Evolutionary conservation across 2,329 filamentous ascomycete genomes (phyloP), one percentile per base, ranked within the genome.

Genomic region (Nectriaceae sp.): DNA sequence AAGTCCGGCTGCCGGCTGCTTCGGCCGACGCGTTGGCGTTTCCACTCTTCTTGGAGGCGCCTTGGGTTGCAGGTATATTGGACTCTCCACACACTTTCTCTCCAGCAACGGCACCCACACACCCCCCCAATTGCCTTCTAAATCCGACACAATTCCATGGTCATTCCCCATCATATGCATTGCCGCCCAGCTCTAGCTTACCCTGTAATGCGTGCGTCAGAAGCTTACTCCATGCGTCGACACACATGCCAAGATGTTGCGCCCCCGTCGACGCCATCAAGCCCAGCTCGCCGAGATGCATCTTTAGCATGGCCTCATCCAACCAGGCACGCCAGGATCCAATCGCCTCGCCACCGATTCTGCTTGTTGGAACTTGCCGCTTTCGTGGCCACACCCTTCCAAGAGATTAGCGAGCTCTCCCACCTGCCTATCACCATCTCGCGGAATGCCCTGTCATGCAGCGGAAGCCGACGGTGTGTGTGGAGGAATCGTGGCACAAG

Each of bases 1-100:
- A 51, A 58, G 51, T 55, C 59, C 56, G 55, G 59, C 55, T 51
- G 53, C 44, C 59, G 59, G 59, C 59, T 60, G 47, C 49, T 46
- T 59, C 55, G 59, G 53, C 56, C 52, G 54, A 43, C 45, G 48
- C 53, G 50, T 47, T 61, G 51, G 54, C 55, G 55, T 40, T 37
- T 52, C 22, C 26, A 33, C 36, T 15, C 13, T 18, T 21, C 29
- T 19, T 21, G 20, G 20, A 26, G 13, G 22, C 18, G 20, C 37
- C 4, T 45, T 29, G 33, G 33, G 33, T 18, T 18, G 33, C 33
- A 37, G 26, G 10, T 31, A 31, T 31, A 31, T 36, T 16, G n/a
- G 33, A 36, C 16, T n/a, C 19, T 39, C 37, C 16, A 20, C 37
- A 39, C 5, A n/a, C 33, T 31, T 15, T 15, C 8, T 31, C 26